Base-by-base conservation (phyloP, 768 basidiomycete species). In the Mrakia gelida region DNA sequence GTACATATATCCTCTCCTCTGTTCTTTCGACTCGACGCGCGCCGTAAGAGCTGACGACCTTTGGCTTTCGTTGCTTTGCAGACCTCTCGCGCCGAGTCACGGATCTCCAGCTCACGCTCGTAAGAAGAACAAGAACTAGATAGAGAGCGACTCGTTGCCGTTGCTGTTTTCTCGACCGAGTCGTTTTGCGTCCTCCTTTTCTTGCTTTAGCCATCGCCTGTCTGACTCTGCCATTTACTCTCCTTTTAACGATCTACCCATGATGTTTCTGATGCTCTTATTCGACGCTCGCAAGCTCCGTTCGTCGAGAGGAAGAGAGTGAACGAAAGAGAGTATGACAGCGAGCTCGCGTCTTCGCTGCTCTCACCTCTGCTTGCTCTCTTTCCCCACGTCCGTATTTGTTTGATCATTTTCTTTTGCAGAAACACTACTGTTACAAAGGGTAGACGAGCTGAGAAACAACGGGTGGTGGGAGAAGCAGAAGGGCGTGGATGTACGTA, bases 101-200 rank as follows among this genome's bases (percentile, higher is more conserved):
- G 67, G 67, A n/a, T 70, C 67, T 70, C 67, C 67, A 70, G 67
- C 38, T 26, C 67, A 70, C 67, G 67, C 67, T 38, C 67, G 67
- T 73, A 73, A 73, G 38, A 73, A 73, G 71, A 73, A 73, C 71
- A 70, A 70, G 67, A 70, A 38, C 52, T 52, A 30, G 34, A 41
- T 49, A 71, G 49, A 41, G 49, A 32, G 26, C 54, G 11, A 13
- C 54, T 56, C 54, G 54, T n/a, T 26, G 23, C 54, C 2, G 2
- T 26, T n/a, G 54, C 54, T 56, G 54, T 56, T 23, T 56, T 56
- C 26, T 56, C 59, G 16, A 52, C 49, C 45, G 45, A 10, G 45
- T 45, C 45, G 45, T 6, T 52, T 7, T 21, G 9, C 49, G 49
- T 7, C 18, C 49, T 52, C 15, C 49, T 45, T 45, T n/a, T n/a